These are phyloP conservation scores for Arthrocladium fulminans DNA, from an alignment of 2,329 filamentous ascomycete genomes.

Conservation along the genomic window DNA sequence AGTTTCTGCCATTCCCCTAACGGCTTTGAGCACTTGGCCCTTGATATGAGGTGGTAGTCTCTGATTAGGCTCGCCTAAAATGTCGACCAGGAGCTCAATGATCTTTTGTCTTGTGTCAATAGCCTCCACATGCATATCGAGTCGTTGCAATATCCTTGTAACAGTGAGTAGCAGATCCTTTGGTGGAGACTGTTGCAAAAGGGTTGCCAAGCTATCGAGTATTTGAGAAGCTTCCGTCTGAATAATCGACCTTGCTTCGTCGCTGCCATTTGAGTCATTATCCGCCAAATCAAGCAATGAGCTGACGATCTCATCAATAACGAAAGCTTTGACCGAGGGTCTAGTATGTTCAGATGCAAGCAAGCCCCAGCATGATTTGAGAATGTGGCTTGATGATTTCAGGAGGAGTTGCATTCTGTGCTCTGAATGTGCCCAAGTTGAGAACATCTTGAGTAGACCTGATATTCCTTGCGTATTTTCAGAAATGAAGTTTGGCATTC, in stretches of 20 bases:
- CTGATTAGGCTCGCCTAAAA: conserved; percentile 50
- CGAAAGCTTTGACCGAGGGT: background rate
- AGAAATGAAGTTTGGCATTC: conserved; percentile 65
- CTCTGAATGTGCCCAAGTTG: conserved; percentile 65
- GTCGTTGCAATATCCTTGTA: conserved; percentile 13
- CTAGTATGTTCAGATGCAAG: conserved; percentile 46
- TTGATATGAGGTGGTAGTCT: conserved; percentile 17
- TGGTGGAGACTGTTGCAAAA: conserved; percentile 42
- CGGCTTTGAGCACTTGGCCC: conserved; percentile 15
- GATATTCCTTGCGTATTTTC: conserved; percentile 90
- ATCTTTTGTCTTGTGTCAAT: conserved; percentile 10
- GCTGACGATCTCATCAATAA: background rate
- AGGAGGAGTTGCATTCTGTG: conserved; percentile 62
- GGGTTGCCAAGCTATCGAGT: conserved; percentile 69
- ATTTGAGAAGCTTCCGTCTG: conserved; percentile 38
- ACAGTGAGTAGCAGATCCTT: conserved; percentile 16
- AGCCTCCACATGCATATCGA: conserved; percentile 16
- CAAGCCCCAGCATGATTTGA: conserved; percentile 63
- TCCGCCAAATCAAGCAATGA: conserved; percentile 26
- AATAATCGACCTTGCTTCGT: conserved; percentile 11
- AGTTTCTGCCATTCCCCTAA: conserved; percentile 10
- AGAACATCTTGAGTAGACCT: conserved; percentile 68
- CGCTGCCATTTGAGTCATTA: conserved; percentile 53
- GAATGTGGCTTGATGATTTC: conserved; percentile 48
- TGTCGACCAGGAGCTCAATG: conserved; percentile 24